phyloP scores from a whole-genome alignment of 108 stramenopile genomes.

The Nitzschia putrida region DNA sequence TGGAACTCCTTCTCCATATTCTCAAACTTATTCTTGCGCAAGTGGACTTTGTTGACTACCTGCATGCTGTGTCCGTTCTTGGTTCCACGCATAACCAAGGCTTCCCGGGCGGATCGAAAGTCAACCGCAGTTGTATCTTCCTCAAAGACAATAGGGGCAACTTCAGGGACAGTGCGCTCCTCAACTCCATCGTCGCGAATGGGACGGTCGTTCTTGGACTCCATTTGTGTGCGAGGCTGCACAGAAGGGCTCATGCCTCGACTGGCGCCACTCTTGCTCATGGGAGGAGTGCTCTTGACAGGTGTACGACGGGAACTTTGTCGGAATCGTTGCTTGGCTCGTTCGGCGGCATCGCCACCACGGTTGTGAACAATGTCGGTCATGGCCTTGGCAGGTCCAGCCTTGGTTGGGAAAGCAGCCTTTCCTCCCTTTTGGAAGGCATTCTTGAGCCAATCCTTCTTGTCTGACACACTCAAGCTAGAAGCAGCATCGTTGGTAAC shows the following conservation, averaged over 20 bases:
- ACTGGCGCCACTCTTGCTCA: neutral
- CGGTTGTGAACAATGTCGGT: slow-evolving; percentile 37
- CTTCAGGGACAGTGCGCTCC: slow-evolving; percentile 7
- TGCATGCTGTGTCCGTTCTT: slow-evolving; percentile 50
- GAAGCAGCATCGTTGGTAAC: slow-evolving; percentile 35
- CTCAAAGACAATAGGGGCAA: slow-evolving; percentile 14
- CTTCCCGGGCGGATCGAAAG: slow-evolving; percentile 49
- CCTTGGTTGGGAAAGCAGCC: neutral
- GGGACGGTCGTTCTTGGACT: slow-evolving; percentile 6
- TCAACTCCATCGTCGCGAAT: neutral
- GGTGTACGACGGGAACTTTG: slow-evolving; percentile 30
- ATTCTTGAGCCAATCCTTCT: slow-evolving; percentile 66
- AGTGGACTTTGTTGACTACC: slow-evolving; percentile 44
- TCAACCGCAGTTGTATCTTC: slow-evolving; percentile 41
- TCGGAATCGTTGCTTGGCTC: slow-evolving; percentile 37
- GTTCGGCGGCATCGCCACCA: slow-evolving; percentile 33
- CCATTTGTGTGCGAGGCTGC: neutral
- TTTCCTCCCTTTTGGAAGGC: slow-evolving; percentile 56
- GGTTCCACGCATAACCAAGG: slow-evolving; percentile 46
- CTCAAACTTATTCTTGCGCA: slow-evolving; percentile 48
- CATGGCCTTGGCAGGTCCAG: slow-evolving; percentile 14
- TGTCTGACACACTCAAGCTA: slow-evolving; percentile 61
- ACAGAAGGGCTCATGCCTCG: neutral
- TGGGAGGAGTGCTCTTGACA: slow-evolving; percentile 6
- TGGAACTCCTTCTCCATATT: slow-evolving; percentile 35